Conservation (phyloP, 495 filamentous ascomycete genomes). For the Aspergillus panamensis region DNA sequence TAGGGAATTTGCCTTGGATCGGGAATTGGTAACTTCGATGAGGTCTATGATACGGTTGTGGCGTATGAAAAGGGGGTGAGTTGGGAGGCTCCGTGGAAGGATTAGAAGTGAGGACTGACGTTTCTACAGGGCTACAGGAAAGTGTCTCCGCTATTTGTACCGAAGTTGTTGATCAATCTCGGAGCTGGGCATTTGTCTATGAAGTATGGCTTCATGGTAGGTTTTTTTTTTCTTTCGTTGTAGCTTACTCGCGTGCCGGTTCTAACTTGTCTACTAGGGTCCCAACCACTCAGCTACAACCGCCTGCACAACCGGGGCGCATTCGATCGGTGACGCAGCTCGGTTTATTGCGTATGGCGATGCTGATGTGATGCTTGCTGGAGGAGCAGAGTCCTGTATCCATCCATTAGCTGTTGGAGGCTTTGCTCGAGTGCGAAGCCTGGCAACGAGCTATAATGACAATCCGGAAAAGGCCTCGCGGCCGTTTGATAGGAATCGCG, state of each 20-base stretch:
- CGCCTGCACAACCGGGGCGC: constrained; percentile 91
- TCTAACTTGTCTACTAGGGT: constrained; percentile 46
- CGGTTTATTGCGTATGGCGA: constrained; percentile 88
- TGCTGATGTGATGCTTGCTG: constrained; percentile 91
- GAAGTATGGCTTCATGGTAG: constrained; percentile 76
- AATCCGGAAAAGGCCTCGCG: constrained; percentile 69
- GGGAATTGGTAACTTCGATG: constrained; percentile 90
- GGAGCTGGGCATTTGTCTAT: constrained; percentile 93
- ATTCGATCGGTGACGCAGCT: constrained; percentile 88
- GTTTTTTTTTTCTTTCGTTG: not conserved
- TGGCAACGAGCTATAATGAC: constrained; percentile 77
- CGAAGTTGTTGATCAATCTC: constrained; percentile 87
- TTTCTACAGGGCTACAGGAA: constrained; percentile 74
- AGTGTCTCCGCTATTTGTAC: constrained; percentile 88
- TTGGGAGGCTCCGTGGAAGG: constrained; percentile 7
- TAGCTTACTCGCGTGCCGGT: not conserved
- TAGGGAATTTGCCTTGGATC: constrained; percentile 90
- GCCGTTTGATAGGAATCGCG: constrained; percentile 79
- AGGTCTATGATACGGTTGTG: constrained; percentile 78
- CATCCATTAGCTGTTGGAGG: constrained; percentile 90
- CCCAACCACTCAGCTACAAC: constrained; percentile 91
- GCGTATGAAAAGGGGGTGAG: constrained; percentile 70
- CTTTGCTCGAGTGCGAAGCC: constrained; percentile 80
- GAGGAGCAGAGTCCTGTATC: constrained; percentile 92
- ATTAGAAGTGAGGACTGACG: not conserved